A percentile compares a stretch with the other conserved stretches of the same genome.
Conservation (phyloP, 257 asterid species). For the Solanum raphanifolium region DNA sequence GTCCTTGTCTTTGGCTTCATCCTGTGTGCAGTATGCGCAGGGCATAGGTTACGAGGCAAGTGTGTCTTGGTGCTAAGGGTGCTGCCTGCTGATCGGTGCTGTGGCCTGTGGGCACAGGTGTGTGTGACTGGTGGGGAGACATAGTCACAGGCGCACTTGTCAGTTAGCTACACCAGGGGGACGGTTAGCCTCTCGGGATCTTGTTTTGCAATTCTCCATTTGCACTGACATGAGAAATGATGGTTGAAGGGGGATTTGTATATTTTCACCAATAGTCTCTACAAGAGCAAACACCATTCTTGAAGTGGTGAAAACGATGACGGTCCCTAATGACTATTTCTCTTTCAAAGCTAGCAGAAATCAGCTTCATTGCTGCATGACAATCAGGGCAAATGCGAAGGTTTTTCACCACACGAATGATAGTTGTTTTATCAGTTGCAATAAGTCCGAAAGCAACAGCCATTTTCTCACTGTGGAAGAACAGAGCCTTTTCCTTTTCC, state of each 20-base stretch:
- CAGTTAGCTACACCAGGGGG: background rate
- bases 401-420: slow-evolving; percentile 12
- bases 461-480: slow-evolving; percentile 12
- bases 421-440: background rate
- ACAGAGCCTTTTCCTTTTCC: slow-evolving; percentile 11
- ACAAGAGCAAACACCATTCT: slow-evolving; percentile 12
- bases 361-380: slow-evolving; percentile 12
- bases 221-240: background rate
- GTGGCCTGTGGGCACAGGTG: background rate
- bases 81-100: background rate
- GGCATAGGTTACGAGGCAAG: background rate
- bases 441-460: slow-evolving; percentile 15
- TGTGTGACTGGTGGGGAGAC: background rate
- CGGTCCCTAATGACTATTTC: slow-evolving; percentile 13
- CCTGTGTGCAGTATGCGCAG: background rate
- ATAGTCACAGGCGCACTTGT: background rate
- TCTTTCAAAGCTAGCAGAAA: slow-evolving; percentile 7
- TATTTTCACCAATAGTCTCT: slow-evolving; percentile 7
- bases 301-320: slow-evolving; percentile 11
- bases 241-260: background rate
- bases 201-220: background rate
- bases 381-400: slow-evolving; percentile 15
- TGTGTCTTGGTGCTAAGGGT: background rate
- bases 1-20: background rate
- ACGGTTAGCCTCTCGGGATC: background rate